Evolutionary conservation across 441 rosid species (phyloP).

Genomic region (Breynia disticha): DNA sequence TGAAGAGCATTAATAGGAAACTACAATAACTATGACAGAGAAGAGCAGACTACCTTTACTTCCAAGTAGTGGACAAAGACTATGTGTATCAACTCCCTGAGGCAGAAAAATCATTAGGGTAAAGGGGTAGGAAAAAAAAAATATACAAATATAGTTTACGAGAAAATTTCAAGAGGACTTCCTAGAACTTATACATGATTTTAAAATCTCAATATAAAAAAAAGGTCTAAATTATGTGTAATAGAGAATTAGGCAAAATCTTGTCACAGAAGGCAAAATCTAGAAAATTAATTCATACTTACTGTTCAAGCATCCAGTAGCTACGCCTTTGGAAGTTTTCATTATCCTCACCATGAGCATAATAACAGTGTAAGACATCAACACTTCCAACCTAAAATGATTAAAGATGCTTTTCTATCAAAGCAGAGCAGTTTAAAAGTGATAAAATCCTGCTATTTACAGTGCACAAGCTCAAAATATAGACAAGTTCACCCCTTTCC

Average conservation of each 20-base stretch:
- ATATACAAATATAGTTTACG: too few relatives aligned
- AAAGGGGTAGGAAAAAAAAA: too few relatives aligned
- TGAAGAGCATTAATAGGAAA: too few relatives aligned
- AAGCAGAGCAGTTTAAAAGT: too few relatives aligned
- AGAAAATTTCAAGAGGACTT: too few relatives aligned
- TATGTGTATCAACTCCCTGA: conserved; percentile 75
- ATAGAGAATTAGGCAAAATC: too few relatives aligned
- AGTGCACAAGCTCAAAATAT: too few relatives aligned
- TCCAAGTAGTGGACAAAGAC: conserved; percentile 88
- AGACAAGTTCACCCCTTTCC: too few relatives aligned
- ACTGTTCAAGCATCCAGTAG: conserved; percentile 92
- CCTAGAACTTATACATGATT: too few relatives aligned
- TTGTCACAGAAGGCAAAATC: too few relatives aligned
- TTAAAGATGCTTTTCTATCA: background rate
- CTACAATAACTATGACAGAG: conserved; percentile 11
- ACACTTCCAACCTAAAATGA: conserved; percentile 17
- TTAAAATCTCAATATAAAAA: background rate
- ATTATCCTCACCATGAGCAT: conserved; percentile 93
- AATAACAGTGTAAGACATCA: conserved; percentile 91
- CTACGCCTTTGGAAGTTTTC: conserved; percentile 89
- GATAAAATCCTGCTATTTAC: too few relatives aligned
- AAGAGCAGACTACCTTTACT: conserved; percentile 51
- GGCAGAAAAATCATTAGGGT: conserved; percentile 4
- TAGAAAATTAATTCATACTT: background rate
- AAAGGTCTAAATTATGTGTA: too few relatives aligned